Base-by-base conservation (phyloP, 768 basidiomycete species). In the Galerina marginata region DNA sequence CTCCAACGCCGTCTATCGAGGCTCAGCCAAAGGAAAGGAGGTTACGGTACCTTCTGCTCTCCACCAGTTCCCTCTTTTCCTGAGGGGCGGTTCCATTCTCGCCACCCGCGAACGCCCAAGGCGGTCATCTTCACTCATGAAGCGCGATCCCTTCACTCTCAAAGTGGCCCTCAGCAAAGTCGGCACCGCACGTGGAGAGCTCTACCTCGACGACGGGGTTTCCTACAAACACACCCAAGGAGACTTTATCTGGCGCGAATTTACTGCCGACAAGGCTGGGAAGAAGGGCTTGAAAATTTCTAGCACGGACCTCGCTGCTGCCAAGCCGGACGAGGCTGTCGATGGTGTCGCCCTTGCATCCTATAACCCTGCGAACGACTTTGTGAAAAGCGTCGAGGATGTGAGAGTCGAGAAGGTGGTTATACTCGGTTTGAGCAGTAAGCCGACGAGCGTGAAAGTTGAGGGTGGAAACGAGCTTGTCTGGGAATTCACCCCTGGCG, bases 121-220 rank as follows among this genome's bases (percentile, higher is more conserved):
- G 40, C 85, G 95, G 2, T 83, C 96, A 1, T 93, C 96, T 0
- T 81, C 87, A 0, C 80, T 96, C 43, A 96, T 97, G 92, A 92
- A 89, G 77, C 75, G 81, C 54, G 97, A 99, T 71, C 97, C 96
- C 0, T 93, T 96, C 81, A 98, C 95, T 0, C 83, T 99, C 40
- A 88, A 90, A 56, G 83, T 96, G 23, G 93, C 95, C 0, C 79
- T 96, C 16, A 84, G 83, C 75, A 84, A 86, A 48, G 69, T 77
- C 1, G 77, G 79, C 26, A 69, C 64, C 33, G 96, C 96, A 0
- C 71, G 69, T 2, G 97, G 97, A 39, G 92, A 96, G 69, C 81
- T 99, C 39, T 99, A 99, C 75, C 84, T 96, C 57, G 97, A 99
- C 71, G 97, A 99, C 66, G 97, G 97, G 12, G 90, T 90, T 53